Evolutionary conservation across 805 yeast genomes (phyloP).

Genomic region (Yamadazyma akitaensis): DNA sequence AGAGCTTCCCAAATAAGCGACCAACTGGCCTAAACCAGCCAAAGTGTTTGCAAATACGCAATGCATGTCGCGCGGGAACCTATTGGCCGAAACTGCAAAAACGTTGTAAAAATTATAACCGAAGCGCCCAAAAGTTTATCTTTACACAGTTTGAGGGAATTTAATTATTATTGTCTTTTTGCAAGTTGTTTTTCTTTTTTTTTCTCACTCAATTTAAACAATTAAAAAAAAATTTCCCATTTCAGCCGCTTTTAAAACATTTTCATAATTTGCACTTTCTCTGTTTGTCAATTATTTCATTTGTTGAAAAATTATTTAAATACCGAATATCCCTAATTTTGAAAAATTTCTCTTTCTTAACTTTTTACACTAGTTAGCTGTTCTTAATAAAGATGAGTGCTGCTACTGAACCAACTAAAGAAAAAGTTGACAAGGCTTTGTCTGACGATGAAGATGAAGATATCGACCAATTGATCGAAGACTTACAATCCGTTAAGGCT

Average conservation of each 20-base stretch:
- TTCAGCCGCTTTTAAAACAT: conserved; percentile 16
- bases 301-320: conserved; percentile 7
- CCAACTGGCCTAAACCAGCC: neutral
- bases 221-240: conserved; percentile 11
- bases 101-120: conserved; percentile 4
- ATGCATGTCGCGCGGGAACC: conserved; percentile 2
- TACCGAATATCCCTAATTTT: conserved; percentile 2
- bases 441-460: conserved; percentile 55
- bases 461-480: conserved; percentile 65
- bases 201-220: neutral
- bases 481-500: conserved; percentile 67
- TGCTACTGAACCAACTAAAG: conserved; percentile 53
- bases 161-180: neutral
- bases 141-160: conserved; percentile 5
- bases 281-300: neutral
- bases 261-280: neutral
- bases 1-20: neutral
- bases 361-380: conserved; percentile 8
- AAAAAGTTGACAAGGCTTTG: conserved; percentile 50
- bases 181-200: conserved; percentile 3
- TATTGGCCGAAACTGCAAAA: conserved; percentile 4
- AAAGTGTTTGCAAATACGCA: neutral
- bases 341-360: conserved; percentile 6
- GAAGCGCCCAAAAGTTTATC: conserved; percentile 1
- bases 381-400: conserved; percentile 23